Percentiles rank a stretch among this genome's conserved stretches.
Evolutionary conservation across 2,329 filamentous ascomycete species (phyloP).

Genomic region (Sarocladium kiliense): DNA sequence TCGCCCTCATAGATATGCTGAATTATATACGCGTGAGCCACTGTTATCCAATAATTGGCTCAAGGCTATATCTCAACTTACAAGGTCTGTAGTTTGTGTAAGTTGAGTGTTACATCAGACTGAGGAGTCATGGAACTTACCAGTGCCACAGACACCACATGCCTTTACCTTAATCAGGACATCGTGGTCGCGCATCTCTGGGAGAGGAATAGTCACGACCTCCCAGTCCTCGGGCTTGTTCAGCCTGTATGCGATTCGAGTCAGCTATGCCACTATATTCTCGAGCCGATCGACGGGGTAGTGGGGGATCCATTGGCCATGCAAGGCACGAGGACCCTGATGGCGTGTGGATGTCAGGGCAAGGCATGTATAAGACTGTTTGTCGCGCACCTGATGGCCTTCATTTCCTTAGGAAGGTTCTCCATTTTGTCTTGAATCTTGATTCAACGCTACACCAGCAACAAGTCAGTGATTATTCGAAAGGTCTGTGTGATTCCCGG

Average conservation of each 20-base stretch:
- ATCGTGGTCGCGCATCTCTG: constrained; percentile 54
- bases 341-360: constrained; percentile 10
- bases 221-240: constrained; percentile 57
- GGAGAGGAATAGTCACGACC: constrained; percentile 58
- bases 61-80: constrained; percentile 15
- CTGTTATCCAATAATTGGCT: neutral
- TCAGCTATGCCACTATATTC: constrained; percentile 10
- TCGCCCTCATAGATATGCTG: constrained; percentile 63
- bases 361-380: constrained; percentile 13
- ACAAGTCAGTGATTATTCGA: neutral
- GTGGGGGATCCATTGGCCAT: neutral
- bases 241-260: constrained; percentile 34
- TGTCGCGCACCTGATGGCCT: constrained; percentile 51
- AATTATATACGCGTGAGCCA: neutral
- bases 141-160: constrained; percentile 57
- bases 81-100: constrained; percentile 25
- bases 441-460: neutral
- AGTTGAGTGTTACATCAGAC: constrained; percentile 20
- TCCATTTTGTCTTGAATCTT: constrained; percentile 18
- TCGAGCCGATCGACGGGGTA: neutral
- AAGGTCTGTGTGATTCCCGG: too few relatives aligned
- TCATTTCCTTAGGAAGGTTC: constrained; percentile 49
- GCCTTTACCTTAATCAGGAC: constrained; percentile 63
- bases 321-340: constrained; percentile 16
- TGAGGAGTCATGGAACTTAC: constrained; percentile 23